Conservation (phyloP, 2,329 filamentous ascomycete genomes). For the Aureobasidium subglaciale region DNA sequence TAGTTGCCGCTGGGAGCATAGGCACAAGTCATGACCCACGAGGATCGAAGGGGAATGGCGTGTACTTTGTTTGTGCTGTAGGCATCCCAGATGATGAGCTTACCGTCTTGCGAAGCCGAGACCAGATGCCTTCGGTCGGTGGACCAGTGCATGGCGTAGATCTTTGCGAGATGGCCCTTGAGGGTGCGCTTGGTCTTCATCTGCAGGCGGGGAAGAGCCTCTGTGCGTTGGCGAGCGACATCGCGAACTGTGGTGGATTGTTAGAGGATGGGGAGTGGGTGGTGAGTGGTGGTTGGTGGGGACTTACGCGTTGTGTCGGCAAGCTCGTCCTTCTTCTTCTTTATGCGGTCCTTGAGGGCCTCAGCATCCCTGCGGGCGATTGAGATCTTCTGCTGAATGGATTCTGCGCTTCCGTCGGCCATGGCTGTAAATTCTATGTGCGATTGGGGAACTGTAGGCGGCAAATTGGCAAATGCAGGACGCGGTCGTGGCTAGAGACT, state of each 20-base stretch:
- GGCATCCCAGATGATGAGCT: conserved; percentile 99
- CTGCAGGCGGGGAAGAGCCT: conserved; percentile 82
- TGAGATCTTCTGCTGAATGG: conserved; percentile 65
- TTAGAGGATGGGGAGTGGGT: not conserved
- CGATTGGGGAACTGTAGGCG: not conserved
- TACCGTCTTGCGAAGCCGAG: conserved; percentile 96
- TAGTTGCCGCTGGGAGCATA: conserved; percentile 98
- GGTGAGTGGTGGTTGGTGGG: not conserved
- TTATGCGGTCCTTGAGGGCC: conserved; percentile 96
- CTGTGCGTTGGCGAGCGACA: conserved; percentile 86
- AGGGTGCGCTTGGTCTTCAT: conserved; percentile 97
- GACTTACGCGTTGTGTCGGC: conserved; percentile 92
- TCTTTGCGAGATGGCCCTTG: conserved; percentile 97
- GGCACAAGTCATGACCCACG: conserved; percentile 99
- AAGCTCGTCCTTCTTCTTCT: conserved; percentile 99
- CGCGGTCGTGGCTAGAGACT: conserved; percentile 4
- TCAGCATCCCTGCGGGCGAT: conserved; percentile 96
- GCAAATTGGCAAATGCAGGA: not conserved
- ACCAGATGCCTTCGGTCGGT: conserved; percentile 95
- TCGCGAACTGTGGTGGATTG: conserved; percentile 60
- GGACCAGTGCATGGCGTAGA: conserved; percentile 99
- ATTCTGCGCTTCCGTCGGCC: conserved; percentile 46
- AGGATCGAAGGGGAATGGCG: conserved; percentile 92
- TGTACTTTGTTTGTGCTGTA: conserved; percentile 99
- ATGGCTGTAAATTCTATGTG: conserved; percentile 23